These are phyloP conservation scores for Beauveria pseudobassiana DNA, from an alignment of 2,329 filamentous ascomycete genomes.

Conservation along the genomic window DNA sequence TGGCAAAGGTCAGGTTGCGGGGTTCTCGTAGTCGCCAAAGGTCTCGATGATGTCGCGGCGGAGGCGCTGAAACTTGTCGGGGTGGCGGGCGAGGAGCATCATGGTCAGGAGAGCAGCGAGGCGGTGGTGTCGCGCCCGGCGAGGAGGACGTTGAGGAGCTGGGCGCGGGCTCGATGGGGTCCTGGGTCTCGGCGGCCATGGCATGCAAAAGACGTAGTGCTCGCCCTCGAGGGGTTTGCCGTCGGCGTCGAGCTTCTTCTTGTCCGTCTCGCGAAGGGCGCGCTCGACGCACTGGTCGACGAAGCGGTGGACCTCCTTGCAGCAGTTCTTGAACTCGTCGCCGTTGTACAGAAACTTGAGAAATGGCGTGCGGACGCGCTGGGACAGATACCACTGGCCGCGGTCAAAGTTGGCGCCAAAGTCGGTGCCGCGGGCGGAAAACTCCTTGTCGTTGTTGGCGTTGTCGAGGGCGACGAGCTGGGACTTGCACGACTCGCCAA, in stretches of 20 bases:
- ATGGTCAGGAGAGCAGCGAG: conserved; percentile 38
- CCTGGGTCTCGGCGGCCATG: conserved; percentile 25
- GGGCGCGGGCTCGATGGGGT: conserved; percentile 19
- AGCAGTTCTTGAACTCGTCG: conserved; percentile 54
- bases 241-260: neutral
- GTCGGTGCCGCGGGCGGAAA: conserved; percentile 17
- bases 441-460: conserved; percentile 19
- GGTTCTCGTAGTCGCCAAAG: conserved; percentile 41
- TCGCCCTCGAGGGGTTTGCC: conserved; percentile 1
- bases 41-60: conserved; percentile 31
- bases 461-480: conserved; percentile 19
- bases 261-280: conserved; percentile 31
- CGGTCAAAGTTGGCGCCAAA: conserved; percentile 27
- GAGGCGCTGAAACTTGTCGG: conserved; percentile 33
- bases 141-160: conserved; percentile 34
- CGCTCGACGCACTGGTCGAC: conserved; percentile 58
- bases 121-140: conserved; percentile 49
- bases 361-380: conserved; percentile 43
- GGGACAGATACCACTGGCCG: conserved; percentile 35
- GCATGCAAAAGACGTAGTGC: conserved; percentile 27
- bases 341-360: conserved; percentile 41
- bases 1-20: conserved; percentile 17
- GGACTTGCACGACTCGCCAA: conserved; percentile 45
- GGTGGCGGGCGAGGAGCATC: conserved; percentile 30
- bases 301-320: conserved; percentile 58